Conservation (phyloP, 208 protist genomes). For the Borovskyia barvae region DNA sequence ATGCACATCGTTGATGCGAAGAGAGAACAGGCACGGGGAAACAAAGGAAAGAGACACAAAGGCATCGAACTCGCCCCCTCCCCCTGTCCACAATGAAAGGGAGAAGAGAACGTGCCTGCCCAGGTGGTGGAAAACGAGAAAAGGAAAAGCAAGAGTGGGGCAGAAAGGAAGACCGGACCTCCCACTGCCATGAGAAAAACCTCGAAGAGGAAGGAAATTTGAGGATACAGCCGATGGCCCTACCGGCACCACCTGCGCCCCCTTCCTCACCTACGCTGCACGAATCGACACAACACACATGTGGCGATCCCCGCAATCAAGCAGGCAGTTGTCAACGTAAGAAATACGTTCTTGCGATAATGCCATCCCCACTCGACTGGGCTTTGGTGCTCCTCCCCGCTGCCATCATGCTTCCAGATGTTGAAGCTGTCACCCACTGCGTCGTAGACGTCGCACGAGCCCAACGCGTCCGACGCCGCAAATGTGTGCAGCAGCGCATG, state of each 20-base stretch:
- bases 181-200: not conserved
- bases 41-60: too few species aligned
- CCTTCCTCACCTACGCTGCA: not conserved
- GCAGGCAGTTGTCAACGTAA: not conserved
- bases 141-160: not conserved
- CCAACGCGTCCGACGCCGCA: slow-evolving; percentile 1
- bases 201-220: not conserved
- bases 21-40: too few species aligned
- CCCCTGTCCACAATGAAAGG: too few species aligned
- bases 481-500: slow-evolving; percentile 12
- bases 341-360: not conserved
- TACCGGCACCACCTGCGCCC: not conserved
- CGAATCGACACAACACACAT: not conserved
- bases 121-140: slow-evolving; percentile 1
- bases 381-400: slow-evolving; percentile 3
- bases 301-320: not conserved
- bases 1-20: too few species aligned
- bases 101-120: too few species aligned
- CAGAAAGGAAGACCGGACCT: not conserved
- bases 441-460: not conserved
- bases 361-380: slow-evolving; percentile 6
- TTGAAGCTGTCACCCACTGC: not conserved
- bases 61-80: too few species aligned
- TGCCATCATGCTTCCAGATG: not conserved
- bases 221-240: not conserved